Percentiles rank a stretch among this genome's conserved stretches.
Evolutionary conservation across 345 rosid species (phyloP).

Genomic region (Passiflora organensis): DNA sequence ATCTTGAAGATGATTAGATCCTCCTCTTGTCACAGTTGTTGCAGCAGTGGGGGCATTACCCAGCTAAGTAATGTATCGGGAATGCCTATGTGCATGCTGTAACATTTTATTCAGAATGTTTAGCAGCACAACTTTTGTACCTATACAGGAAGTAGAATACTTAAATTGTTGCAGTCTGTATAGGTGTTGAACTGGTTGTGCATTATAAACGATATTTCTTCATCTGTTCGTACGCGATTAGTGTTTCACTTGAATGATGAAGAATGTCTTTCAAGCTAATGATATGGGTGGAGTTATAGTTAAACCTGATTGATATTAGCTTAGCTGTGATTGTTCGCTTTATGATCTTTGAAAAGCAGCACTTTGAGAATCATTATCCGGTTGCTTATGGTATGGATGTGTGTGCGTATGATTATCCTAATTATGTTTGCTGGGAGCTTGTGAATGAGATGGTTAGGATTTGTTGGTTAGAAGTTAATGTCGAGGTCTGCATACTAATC

Average conservation of each 20-base stretch:
- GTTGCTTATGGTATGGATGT: too few relatives aligned
- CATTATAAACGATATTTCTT: constrained; percentile 21
- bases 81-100: constrained; percentile 39
- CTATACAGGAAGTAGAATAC: constrained; percentile 18
- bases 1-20: constrained; percentile 42
- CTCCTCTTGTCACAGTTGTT: constrained; percentile 43
- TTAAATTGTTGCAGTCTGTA: constrained; percentile 17
- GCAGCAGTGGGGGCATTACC: constrained; percentile 44
- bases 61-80: constrained; percentile 33
- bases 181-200: constrained; percentile 25
- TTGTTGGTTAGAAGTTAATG: too few relatives aligned
- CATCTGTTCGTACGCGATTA: constrained; percentile 17
- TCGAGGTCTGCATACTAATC: too few relatives aligned
- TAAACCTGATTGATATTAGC: too few relatives aligned
- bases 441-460: too few relatives aligned
- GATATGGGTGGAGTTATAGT: too few relatives aligned
- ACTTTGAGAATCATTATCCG: not conserved
- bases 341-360: constrained; percentile 24
- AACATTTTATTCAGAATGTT: constrained; percentile 41
- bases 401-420: too few relatives aligned
- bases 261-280: constrained; percentile 14
- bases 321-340: constrained; percentile 26
- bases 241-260: constrained; percentile 24
- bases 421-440: too few relatives aligned
- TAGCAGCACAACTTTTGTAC: constrained; percentile 44